A percentile compares a stretch with the other conserved stretches of the same genome.
phyloP scores from a whole-genome alignment of 768 basidiomycete species.

The Coprinopsis cinerea region DNA sequence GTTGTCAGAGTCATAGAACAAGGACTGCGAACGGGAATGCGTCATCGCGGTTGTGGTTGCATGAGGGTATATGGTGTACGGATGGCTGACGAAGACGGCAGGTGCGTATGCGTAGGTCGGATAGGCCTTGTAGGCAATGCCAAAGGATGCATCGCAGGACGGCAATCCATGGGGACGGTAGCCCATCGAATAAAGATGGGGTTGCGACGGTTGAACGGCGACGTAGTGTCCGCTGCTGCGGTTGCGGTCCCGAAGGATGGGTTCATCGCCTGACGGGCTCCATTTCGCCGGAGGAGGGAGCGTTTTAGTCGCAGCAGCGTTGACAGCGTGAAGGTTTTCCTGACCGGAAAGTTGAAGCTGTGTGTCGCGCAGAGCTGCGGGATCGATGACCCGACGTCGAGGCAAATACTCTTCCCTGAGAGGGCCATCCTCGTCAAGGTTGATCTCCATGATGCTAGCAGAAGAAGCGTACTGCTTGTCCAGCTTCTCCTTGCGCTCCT shows the following conservation, averaged over 20 bases:
- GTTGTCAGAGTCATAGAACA: slow-evolving; percentile 48
- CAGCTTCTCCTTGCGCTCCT: slow-evolving; percentile 52
- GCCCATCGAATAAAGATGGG: slow-evolving; percentile 29
- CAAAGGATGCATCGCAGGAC: slow-evolving; percentile 32
- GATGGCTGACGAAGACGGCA: slow-evolving; percentile 24
- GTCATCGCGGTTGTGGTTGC: slow-evolving; percentile 29
- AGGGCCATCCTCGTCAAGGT: slow-evolving; percentile 80
- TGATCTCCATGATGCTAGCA: slow-evolving; percentile 60
- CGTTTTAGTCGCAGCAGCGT: slow-evolving; percentile 22
- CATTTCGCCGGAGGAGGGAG: slow-evolving; percentile 75
- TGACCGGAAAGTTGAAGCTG: slow-evolving; percentile 6
- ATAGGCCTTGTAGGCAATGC: slow-evolving; percentile 32
- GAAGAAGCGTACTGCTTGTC: slow-evolving; percentile 36
- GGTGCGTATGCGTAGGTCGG: slow-evolving; percentile 31
- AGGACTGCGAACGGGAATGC: slow-evolving; percentile 53
- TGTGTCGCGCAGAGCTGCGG: slow-evolving; percentile 8
- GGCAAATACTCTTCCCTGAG: slow-evolving; percentile 78
- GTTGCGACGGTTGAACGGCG: slow-evolving; percentile 51
- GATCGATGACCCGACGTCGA: slow-evolving; percentile 48
- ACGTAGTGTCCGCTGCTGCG: slow-evolving; percentile 54
- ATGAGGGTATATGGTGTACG: slow-evolving; percentile 35
- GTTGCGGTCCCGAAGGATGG: slow-evolving; percentile 50
- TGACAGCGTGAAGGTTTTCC: slow-evolving; percentile 17
- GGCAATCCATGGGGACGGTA: slow-evolving; percentile 29
- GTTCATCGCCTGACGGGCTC: slow-evolving; percentile 79